Conservation (phyloP, 2,329 filamentous ascomycete species). For the Ceratocystis papillata region DNA sequence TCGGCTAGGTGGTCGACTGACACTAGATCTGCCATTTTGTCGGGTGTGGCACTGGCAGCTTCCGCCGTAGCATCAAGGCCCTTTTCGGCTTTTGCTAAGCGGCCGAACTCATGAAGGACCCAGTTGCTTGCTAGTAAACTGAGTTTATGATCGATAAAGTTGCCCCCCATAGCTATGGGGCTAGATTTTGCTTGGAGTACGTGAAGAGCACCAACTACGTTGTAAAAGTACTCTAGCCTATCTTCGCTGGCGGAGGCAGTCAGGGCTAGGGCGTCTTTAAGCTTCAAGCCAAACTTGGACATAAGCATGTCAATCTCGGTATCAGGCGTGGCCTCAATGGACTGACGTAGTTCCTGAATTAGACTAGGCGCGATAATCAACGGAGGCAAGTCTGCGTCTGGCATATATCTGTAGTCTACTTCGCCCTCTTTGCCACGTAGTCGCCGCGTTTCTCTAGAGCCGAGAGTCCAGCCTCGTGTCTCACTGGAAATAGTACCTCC, state of each 20-base stretch:
- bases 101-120: slow-evolving; percentile 67
- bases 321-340: slow-evolving; percentile 63
- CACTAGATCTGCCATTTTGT: slow-evolving; percentile 40
- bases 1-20: slow-evolving; percentile 40
- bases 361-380: slow-evolving; percentile 64
- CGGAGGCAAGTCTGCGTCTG: slow-evolving; percentile 79
- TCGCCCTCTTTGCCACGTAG: slow-evolving; percentile 91
- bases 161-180: slow-evolving; percentile 25
- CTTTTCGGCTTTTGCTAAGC: slow-evolving; percentile 46
- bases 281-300: slow-evolving; percentile 53
- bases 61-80: slow-evolving; percentile 23
- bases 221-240: slow-evolving; percentile 70
- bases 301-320: slow-evolving; percentile 53
- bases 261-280: slow-evolving; percentile 75
- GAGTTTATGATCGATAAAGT: slow-evolving; percentile 31
- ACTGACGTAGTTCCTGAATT: slow-evolving; percentile 49
- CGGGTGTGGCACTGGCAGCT: slow-evolving; percentile 25
- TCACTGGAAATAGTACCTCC: slow-evolving; percentile 71
- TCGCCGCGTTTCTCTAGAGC: slow-evolving; percentile 66
- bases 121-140: slow-evolving; percentile 48
- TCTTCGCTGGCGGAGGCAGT: slow-evolving; percentile 66
- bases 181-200: slow-evolving; percentile 26
- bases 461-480: slow-evolving; percentile 85
- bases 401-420: slow-evolving; percentile 97
- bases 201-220: slow-evolving; percentile 45